Evolutionary conservation across 345 rosid genomes (phyloP).

Genomic region (Heritiera fomes): DNA sequence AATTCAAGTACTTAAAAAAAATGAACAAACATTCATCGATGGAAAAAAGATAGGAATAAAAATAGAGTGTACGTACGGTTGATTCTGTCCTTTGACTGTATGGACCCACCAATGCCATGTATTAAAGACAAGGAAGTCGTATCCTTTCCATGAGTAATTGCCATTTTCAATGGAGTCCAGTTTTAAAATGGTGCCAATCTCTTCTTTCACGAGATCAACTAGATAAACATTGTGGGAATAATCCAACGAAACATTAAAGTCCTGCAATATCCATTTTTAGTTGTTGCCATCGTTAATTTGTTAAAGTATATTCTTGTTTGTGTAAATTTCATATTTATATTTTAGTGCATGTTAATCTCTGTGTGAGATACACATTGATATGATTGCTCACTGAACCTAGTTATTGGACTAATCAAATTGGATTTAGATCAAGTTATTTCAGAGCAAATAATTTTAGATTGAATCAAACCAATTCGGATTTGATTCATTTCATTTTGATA

Average conservation of each 20-base stretch:
- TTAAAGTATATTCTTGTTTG: neutral
- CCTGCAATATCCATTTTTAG: neutral
- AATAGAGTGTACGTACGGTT: neutral
- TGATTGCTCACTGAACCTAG: too few species aligned
- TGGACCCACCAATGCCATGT: conserved; percentile 74
- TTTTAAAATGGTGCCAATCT: conserved; percentile 47
- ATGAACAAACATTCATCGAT: too few species aligned
- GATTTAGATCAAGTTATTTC: too few species aligned
- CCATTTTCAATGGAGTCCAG: conserved; percentile 53
- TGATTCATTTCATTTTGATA: too few species aligned
- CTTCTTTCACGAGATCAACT: conserved; percentile 48
- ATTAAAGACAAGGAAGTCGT: conserved; percentile 61
- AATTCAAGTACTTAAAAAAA: too few species aligned
- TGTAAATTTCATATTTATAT: neutral
- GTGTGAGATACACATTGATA: neutral
- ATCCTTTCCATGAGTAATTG: conserved; percentile 43
- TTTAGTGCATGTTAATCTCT: neutral
- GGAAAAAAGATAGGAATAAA: too few species aligned
- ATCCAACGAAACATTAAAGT: neutral
- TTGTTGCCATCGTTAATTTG: neutral
- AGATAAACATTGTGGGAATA: conserved; percentile 31
- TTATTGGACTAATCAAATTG: too few species aligned
- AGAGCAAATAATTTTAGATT: too few species aligned
- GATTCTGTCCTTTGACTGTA: conserved; percentile 25
- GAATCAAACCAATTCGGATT: too few species aligned